Percentiles rank a stretch among this genome's conserved stretches.
Conservation (phyloP, 2,329 filamentous ascomycete genomes). For the Hypoxylon sp. region DNA sequence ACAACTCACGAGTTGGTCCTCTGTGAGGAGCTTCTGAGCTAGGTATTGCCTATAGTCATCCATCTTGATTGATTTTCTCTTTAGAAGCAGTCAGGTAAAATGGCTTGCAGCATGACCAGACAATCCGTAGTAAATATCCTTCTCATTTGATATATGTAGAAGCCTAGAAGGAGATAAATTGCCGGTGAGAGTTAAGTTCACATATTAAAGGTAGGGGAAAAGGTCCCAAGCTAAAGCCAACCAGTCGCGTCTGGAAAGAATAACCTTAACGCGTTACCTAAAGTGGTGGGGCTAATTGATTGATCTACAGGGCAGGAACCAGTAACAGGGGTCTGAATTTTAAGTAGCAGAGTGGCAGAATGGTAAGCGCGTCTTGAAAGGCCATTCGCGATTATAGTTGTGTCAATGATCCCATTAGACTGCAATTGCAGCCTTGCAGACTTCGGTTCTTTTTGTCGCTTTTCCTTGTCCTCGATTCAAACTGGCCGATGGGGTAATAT, state of each 20-base stretch:
- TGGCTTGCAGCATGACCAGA: conserved; percentile 4
- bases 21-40: conserved; percentile 81
- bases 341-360: conserved; percentile 6
- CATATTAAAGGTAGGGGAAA: conserved; percentile 5
- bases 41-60: conserved; percentile 80
- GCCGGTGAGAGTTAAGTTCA: conserved; percentile 9
- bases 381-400: conserved; percentile 25
- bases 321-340: conserved; percentile 32
- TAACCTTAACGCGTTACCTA: conserved; percentile 48
- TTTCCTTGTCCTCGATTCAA: conserved; percentile 11
- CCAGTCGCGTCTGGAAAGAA: conserved; percentile 35
- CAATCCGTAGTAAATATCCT: not conserved
- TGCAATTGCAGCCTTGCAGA: not conserved
- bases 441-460: not conserved
- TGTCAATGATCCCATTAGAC: conserved; percentile 39
- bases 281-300: conserved; percentile 46
- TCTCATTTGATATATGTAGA: not conserved
- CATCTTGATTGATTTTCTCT: conserved; percentile 57
- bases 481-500: not conserved
- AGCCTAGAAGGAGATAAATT: not conserved
- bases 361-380: conserved; percentile 29
- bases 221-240: not conserved
- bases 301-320: conserved; percentile 22
- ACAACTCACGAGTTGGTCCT: conserved; percentile 76
- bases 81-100: conserved; percentile 9